Evolutionary conservation across 2,329 filamentous ascomycete species (phyloP).

Genomic region (Atkinsonella texensis): DNA sequence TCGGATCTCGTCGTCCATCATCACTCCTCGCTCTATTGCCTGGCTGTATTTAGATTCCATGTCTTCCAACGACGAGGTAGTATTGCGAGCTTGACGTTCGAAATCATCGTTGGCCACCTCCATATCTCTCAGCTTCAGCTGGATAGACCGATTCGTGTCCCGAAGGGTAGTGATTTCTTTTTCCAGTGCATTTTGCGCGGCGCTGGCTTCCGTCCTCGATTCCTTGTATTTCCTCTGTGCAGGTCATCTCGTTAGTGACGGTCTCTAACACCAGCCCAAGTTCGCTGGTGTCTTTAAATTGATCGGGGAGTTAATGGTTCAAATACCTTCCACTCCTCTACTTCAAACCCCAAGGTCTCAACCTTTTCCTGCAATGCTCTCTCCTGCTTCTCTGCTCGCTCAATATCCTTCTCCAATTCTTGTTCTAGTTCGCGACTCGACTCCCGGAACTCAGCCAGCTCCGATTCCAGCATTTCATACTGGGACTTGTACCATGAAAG

Average conservation of each 20-base stretch:
- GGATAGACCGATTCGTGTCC: constrained; percentile 69
- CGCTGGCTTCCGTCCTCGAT: constrained; percentile 75
- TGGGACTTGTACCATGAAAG: constrained; percentile 92
- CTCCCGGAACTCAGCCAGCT: constrained; percentile 85
- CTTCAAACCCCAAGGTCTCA: constrained; percentile 74
- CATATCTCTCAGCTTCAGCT: constrained; percentile 79
- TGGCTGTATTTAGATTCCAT: constrained; percentile 96
- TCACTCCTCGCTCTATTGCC: constrained; percentile 78
- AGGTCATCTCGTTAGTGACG: constrained; percentile 5
- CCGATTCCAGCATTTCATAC: constrained; percentile 83
- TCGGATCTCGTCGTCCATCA: constrained; percentile 93
- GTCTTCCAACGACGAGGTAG: constrained; percentile 89
- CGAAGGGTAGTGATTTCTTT: constrained; percentile 92
- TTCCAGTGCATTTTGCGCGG: constrained; percentile 74
- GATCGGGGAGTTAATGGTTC: not conserved
- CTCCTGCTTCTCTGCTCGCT: constrained; percentile 89
- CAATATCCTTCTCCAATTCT: constrained; percentile 91
- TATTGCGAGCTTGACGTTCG: constrained; percentile 90
- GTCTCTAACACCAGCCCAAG: too few relatives aligned
- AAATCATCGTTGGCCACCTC: constrained; percentile 98
- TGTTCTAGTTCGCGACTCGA: constrained; percentile 90
- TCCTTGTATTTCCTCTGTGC: constrained; percentile 86
- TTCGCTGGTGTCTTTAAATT: not conserved
- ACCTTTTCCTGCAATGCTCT: constrained; percentile 75
- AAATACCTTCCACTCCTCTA: constrained; percentile 94